Evolutionary conservation across 371 early-diverging fungal species (phyloP).

Genomic region (Mycotypha africana): DNA sequence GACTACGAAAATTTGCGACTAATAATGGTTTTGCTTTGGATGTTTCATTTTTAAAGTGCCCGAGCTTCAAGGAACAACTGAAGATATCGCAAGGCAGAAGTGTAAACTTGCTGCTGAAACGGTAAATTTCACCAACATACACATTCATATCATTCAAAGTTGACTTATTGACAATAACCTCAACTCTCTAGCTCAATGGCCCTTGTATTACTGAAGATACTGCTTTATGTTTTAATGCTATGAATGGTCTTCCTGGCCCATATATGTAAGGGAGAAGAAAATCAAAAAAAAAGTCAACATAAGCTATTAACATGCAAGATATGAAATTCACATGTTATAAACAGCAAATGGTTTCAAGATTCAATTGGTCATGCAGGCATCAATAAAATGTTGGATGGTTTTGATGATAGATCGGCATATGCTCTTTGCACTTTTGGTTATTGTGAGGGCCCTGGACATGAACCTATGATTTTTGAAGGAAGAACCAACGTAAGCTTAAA

Average conservation of each 20-base stretch:
- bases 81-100: constrained; percentile 77
- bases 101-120: constrained; percentile 68
- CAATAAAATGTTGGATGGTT: constrained; percentile 80
- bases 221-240: constrained; percentile 86
- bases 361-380: constrained; percentile 76
- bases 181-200: constrained; percentile 65
- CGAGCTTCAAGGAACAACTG: constrained; percentile 82
- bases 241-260: constrained; percentile 89
- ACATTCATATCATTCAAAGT: no score
- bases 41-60: constrained; percentile 49
- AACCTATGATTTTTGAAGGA: constrained; percentile 90
- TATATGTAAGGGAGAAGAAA: constrained; percentile 58
- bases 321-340: background rate
- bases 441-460: constrained; percentile 76
- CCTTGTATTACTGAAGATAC: constrained; percentile 96
- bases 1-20: background rate
- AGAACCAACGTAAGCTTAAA: constrained; percentile 51
- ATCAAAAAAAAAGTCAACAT: background rate
- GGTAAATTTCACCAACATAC: no score
- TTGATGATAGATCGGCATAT: constrained; percentile 79
- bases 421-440: constrained; percentile 92
- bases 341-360: constrained; percentile 92
- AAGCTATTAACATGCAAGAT: no score
- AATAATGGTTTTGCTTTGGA: background rate
- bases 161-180: constrained; percentile 1